Evolutionary conservation across 2,329 filamentous ascomycete genomes (phyloP).

Genomic region (Nigrospora osmanthi): DNA sequence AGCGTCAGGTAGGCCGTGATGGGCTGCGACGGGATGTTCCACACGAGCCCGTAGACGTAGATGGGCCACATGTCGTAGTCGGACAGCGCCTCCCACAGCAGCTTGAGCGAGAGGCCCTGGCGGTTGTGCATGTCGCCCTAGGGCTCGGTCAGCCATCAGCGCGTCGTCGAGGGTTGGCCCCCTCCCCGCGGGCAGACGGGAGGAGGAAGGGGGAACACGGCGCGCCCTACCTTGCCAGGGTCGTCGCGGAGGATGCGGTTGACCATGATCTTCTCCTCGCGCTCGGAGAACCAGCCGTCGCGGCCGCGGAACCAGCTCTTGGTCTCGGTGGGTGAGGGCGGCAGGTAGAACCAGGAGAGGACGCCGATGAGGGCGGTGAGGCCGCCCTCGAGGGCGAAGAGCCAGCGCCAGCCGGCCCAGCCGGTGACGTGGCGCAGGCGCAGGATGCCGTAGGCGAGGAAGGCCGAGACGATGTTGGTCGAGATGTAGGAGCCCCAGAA

Average conservation of each 20-base stretch:
- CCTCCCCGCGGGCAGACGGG: too few species aligned
- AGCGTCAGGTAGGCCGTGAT: slow-evolving; percentile 10
- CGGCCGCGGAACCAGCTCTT: slow-evolving; percentile 49
- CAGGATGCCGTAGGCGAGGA: slow-evolving; percentile 24
- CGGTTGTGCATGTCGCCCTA: slow-evolving; percentile 50
- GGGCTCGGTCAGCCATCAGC: too few species aligned
- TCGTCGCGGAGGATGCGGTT: slow-evolving; percentile 48
- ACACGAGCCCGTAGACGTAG: slow-evolving; percentile 33
- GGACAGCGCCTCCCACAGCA: slow-evolving; percentile 38
- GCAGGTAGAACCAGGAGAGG: slow-evolving; percentile 36
- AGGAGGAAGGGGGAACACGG: too few species aligned
- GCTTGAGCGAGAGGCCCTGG: slow-evolving; percentile 38
- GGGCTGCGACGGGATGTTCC: slow-evolving; percentile 15
- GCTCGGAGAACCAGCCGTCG: slow-evolving; percentile 51
- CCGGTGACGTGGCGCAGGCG: slow-evolving; percentile 28
- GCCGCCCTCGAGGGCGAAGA: slow-evolving; percentile 46
- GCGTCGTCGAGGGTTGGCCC: too few species aligned
- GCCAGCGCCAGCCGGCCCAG: slow-evolving; percentile 34
- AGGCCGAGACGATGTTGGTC: slow-evolving; percentile 21
- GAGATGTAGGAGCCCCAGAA: slow-evolving; percentile 23
- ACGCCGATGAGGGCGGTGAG: slow-evolving; percentile 32
- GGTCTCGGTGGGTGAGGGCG: slow-evolving; percentile 39
- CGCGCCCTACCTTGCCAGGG: slow-evolving; percentile 35
- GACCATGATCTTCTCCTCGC: slow-evolving; percentile 54
- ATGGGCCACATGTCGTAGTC: slow-evolving; percentile 53